These are phyloP conservation scores for Artemisia annua DNA, from an alignment of 129 eudicot genomes.

Conservation along the genomic window DNA sequence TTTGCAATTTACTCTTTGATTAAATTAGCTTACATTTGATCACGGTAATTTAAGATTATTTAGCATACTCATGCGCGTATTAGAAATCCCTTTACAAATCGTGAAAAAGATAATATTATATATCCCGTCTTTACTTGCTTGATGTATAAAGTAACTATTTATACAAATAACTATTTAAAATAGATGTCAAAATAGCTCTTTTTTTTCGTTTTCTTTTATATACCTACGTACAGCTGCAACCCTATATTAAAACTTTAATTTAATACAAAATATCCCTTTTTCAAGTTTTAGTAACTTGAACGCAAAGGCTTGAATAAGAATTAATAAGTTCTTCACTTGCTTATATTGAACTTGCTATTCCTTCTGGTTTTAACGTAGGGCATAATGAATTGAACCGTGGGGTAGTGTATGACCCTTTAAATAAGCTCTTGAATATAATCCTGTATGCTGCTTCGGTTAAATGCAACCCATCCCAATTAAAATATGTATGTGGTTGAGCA, in stretches of 20 bases:
- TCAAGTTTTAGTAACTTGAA: conserved; percentile 13
- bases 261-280: conserved; percentile 1
- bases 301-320: conserved; percentile 1
- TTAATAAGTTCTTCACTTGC: neutral
- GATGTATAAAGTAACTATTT: too few relatives aligned
- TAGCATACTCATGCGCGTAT: too few relatives aligned
- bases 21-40: too few relatives aligned
- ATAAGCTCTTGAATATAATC: conserved; percentile 36
- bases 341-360: conserved; percentile 21
- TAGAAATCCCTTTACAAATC: too few relatives aligned
- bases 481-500: conserved; percentile 14
- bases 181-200: neutral
- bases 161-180: neutral
- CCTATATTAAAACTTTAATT: neutral
- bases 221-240: neutral
- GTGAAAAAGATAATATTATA: too few relatives aligned
- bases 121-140: too few relatives aligned
- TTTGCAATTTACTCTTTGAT: too few relatives aligned
- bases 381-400: conserved; percentile 30
- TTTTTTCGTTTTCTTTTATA: neutral
- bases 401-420: conserved; percentile 36
- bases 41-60: too few relatives aligned
- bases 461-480: conserved; percentile 32
- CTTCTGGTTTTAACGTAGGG: neutral
- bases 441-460: conserved; percentile 25